Percentiles rank a stretch among this genome's conserved stretches.
Conservation (phyloP, 768 basidiomycete species). For the Suillus subalutaceus region DNA sequence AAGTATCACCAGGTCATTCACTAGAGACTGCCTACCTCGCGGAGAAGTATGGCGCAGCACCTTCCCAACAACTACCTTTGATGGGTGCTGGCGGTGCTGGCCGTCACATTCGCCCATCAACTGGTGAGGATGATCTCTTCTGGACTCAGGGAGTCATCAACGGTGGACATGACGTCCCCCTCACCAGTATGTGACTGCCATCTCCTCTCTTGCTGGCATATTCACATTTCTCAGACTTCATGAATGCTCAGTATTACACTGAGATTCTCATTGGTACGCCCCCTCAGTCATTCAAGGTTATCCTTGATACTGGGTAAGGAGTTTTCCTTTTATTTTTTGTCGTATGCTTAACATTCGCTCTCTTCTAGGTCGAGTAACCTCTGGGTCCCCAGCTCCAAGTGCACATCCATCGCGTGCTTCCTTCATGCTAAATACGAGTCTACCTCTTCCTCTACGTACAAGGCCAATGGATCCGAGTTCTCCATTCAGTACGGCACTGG, state of each 20-base stretch:
- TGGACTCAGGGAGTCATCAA: constrained; percentile 79
- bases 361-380: constrained; percentile 80
- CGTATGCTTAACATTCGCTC: constrained; percentile 13
- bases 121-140: constrained; percentile 61
- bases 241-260: constrained; percentile 97
- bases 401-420: constrained; percentile 92
- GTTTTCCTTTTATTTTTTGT: not conserved
- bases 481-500: constrained; percentile 95
- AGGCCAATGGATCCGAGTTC: constrained; percentile 86
- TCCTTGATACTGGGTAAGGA: constrained; percentile 85
- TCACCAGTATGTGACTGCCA: constrained; percentile 70
- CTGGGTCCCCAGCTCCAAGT: constrained; percentile 85
- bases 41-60: constrained; percentile 82
- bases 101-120: constrained; percentile 54
- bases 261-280: constrained; percentile 86
- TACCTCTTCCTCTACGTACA: constrained; percentile 76
- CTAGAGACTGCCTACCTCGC: constrained; percentile 84
- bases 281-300: constrained; percentile 89
- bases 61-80: constrained; percentile 59
- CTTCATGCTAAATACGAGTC: constrained; percentile 93
- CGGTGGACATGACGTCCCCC: constrained; percentile 85
- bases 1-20: constrained; percentile 58
- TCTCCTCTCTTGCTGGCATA: constrained; percentile 10
- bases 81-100: constrained; percentile 77
- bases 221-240: constrained; percentile 66